phyloP scores from a whole-genome alignment of 768 basidiomycete species.

The Tulasnella sp. region DNA sequence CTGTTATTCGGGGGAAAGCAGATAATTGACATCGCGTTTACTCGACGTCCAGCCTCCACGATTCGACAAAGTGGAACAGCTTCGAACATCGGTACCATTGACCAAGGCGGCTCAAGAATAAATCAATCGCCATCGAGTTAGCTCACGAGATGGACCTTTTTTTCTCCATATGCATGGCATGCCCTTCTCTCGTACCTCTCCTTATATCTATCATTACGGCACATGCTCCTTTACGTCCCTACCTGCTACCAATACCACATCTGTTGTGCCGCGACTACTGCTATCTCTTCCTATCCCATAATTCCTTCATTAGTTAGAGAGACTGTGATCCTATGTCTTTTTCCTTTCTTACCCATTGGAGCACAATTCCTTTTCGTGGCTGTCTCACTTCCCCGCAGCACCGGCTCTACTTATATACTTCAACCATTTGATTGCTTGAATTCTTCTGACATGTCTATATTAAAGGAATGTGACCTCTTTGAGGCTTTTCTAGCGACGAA shows the following conservation, averaged over 20 bases:
- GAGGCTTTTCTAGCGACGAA: too few relatives aligned
- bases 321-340: neutral
- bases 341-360: neutral
- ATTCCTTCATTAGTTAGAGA: constrained; percentile 14
- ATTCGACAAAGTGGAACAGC: constrained; percentile 81
- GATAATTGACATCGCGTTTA: too few relatives aligned
- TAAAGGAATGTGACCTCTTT: too few relatives aligned
- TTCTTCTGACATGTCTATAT: too few relatives aligned
- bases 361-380: constrained; percentile 59
- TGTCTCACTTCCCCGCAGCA: too few relatives aligned
- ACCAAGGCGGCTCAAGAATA: constrained; percentile 72
- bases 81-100: constrained; percentile 78
- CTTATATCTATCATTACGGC: neutral
- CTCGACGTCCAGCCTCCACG: constrained; percentile 69
- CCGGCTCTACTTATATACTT: too few relatives aligned
- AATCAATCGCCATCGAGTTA: neutral
- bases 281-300: too few relatives aligned
- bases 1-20: too few relatives aligned
- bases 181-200: neutral
- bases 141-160: neutral
- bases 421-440: too few relatives aligned
- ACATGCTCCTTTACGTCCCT: neutral
- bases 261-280: neutral
- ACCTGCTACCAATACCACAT: neutral
- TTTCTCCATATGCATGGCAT: neutral